Conservation (phyloP, 768 basidiomycete species). For the Psilocybe cubensis region DNA sequence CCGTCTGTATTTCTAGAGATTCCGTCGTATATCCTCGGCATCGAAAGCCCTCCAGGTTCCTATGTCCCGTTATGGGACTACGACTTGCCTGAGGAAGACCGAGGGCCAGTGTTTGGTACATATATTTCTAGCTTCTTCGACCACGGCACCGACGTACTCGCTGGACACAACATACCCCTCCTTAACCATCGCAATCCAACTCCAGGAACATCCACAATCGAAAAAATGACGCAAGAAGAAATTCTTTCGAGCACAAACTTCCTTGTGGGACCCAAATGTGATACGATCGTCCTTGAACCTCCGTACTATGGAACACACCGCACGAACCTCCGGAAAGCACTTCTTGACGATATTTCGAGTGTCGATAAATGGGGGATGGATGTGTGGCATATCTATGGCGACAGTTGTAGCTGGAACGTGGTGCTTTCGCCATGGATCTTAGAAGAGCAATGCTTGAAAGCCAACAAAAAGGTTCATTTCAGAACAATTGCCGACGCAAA, state of each 20-base stretch:
- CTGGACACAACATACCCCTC: not conserved
- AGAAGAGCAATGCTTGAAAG: not conserved
- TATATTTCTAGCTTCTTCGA: constrained; percentile 5
- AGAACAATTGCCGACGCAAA: constrained; percentile 1
- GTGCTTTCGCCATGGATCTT: not conserved
- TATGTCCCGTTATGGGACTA: constrained; percentile 3
- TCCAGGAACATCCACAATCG: not conserved
- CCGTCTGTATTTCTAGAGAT: not conserved
- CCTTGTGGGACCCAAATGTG: not conserved
- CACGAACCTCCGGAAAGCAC: not conserved
- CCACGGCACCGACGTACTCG: not conserved
- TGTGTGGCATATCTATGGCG: constrained; percentile 4
- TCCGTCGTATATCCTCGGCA: not conserved
- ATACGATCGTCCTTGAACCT: not conserved
- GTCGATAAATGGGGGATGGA: not conserved
- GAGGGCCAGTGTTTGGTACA: not conserved
- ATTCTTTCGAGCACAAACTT: not conserved
- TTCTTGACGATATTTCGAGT: constrained; percentile 1
- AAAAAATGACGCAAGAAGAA: not conserved
- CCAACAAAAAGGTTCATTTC: not conserved
- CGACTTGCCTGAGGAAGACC: not conserved
- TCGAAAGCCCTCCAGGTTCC: not conserved
- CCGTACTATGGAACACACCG: not conserved
- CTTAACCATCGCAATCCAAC: constrained; percentile 1
- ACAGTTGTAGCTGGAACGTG: not conserved